Evolutionary conservation across 495 filamentous ascomycete genomes (phyloP), one percentile per base, ranked within the genome.

Genomic region (Daldinia caldariorum): DNA sequence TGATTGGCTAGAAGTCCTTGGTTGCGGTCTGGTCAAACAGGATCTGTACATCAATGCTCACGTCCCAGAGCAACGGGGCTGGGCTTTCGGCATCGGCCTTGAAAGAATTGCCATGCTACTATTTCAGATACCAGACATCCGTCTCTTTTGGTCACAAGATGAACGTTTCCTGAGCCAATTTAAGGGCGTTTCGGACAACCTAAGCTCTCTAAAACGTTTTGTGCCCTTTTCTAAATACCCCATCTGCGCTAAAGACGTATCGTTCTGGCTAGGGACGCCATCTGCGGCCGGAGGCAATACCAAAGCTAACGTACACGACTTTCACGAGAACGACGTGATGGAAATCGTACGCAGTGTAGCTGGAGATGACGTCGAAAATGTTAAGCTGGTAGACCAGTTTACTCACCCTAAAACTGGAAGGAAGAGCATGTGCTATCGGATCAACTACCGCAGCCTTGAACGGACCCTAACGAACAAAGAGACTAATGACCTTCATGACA

Each of bases 271-370:
- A 29, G 83, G 83, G 16, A 80, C 85, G 13, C 79, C 86, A 0
- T 79, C 80, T 14, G 85, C 84, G 56, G 81, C 88, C 56, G 84
- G 87, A 13, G 87, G 87, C 54, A 84, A 84, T 29, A 77, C 77
- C 31, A 61, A 66, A 16, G 78, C 81, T 16, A 79, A 77, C 32
- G 70, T 58, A 13, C 77, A 76, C 34, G 80, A 83, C 49, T 92
- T 97, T 69, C 94, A 97, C 74, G 94, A 94, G 79, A 98, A 99
- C 78, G 96, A 99, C 80, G 81, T 99, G 43, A 97, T 97, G 94
- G 95, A 98, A 81, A 83, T 97, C 55, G 90, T 97, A 12, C 85
- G 95, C 45, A 87, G 88, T 26, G 85, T 92, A 31, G 92, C 87
- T 8, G 94, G 93, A 14, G 91, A 97, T 77, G 75, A 88, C 39